Conservation (phyloP, 331 rosid species). For the Stylosanthes scabra region DNA sequence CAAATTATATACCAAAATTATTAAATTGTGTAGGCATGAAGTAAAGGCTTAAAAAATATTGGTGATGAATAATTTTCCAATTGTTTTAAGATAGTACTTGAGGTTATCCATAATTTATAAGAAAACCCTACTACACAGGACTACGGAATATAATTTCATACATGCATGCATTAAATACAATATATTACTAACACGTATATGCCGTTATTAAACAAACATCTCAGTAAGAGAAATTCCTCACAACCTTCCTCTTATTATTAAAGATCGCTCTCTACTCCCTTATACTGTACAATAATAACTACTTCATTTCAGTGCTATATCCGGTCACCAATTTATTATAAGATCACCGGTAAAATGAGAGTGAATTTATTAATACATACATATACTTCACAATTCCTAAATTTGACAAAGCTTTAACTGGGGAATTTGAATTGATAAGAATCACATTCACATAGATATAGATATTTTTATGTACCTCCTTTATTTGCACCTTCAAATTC, state of each 20-base stretch:
- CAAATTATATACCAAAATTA: background rate
- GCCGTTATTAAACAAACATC: constrained; percentile 10
- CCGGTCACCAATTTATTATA: constrained; percentile 31
- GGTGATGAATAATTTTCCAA: constrained; percentile 26
- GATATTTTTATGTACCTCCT: constrained; percentile 40
- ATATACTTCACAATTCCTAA: constrained; percentile 7
- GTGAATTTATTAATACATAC: background rate
- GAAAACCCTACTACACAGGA: constrained; percentile 15
- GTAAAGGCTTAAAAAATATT: constrained; percentile 23
- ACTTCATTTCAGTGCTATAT: background rate
- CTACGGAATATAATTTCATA: background rate
- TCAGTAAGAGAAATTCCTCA: constrained; percentile 6
- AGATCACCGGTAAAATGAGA: background rate
- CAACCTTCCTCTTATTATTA: background rate
- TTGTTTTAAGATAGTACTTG: constrained; percentile 25
- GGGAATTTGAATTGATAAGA: constrained; percentile 30
- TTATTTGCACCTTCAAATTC: constrained; percentile 49
- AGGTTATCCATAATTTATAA: constrained; percentile 17
- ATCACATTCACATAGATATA: constrained; percentile 6
- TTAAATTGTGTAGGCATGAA: constrained; percentile 2
- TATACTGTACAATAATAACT: background rate
- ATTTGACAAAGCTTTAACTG: constrained; percentile 7
- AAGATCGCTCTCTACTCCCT: background rate
- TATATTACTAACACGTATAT: constrained; percentile 4
- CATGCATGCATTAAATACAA: constrained; percentile 9